phyloP scores from a whole-genome alignment of 208 protist genomes.

The Sergeia podlipaevii region DNA sequence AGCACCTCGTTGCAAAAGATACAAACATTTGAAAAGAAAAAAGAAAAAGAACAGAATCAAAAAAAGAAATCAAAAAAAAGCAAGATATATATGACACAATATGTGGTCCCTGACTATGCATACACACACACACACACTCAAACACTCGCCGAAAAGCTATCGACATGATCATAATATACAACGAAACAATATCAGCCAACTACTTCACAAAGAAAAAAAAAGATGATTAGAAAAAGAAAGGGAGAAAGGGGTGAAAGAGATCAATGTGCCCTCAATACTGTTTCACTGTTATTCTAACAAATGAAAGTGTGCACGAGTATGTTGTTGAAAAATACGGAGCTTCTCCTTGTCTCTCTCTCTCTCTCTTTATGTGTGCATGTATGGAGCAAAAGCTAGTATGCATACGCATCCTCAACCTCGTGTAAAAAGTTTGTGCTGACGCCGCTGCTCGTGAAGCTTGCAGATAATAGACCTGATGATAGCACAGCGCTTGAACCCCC shows the following conservation, averaged over 20 bases:
- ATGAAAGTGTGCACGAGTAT: no score
- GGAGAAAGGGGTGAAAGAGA: background rate
- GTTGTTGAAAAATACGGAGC: no score
- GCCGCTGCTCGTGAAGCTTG: background rate
- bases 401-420: constrained; percentile 34
- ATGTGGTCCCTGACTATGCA: no score
- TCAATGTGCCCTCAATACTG: background rate
- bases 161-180: constrained; percentile 4
- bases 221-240: background rate
- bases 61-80: background rate
- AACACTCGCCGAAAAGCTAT: no score
- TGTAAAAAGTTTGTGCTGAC: constrained; percentile 15
- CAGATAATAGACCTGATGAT: constrained; percentile 13
- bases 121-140: no score
- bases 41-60: constrained; percentile 2
- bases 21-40: no score
- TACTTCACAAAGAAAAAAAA: constrained; percentile 10
- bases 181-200: constrained; percentile 7
- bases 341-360: no score
- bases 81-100: background rate
- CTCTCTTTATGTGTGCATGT: no score
- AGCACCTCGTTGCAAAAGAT: background rate
- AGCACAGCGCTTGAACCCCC: constrained; percentile 21
- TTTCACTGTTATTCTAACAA: no score
- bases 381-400: no score